Evolutionary conservation across 225 moss, liverwort and hornwort species (phyloP).

Genomic region (Thuidium tamariscinum): DNA sequence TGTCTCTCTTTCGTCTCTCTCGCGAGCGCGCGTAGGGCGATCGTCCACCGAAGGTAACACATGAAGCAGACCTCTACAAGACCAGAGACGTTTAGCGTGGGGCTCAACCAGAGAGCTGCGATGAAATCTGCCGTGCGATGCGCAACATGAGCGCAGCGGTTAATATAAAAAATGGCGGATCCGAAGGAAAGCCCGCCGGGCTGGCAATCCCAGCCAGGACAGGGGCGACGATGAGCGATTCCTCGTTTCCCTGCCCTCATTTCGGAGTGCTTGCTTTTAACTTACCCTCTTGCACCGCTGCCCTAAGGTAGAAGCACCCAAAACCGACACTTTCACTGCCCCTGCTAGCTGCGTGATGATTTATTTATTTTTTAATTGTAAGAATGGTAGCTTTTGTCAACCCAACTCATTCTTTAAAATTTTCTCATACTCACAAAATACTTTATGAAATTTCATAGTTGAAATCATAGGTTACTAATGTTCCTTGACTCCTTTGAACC

Average conservation of each 20-base stretch:
- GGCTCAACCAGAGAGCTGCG: background rate
- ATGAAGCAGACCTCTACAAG: background rate
- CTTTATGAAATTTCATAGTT: background rate
- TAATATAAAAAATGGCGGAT: background rate
- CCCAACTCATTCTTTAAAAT: background rate
- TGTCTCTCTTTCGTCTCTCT: background rate
- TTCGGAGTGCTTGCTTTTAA: background rate
- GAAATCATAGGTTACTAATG: background rate
- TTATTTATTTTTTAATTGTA: background rate
- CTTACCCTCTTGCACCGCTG: background rate
- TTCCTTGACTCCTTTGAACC: background rate
- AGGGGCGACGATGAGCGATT: background rate
- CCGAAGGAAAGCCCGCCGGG: background rate
- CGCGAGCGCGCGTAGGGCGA: background rate
- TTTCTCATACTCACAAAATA: background rate
- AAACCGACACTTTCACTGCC: background rate
- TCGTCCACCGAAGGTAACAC: background rate
- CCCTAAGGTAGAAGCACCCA: background rate
- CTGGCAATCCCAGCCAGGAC: background rate
- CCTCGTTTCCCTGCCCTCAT: background rate
- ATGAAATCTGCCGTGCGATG: background rate
- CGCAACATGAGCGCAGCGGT: background rate
- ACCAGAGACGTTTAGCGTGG: background rate
- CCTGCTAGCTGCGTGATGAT: too few species aligned
- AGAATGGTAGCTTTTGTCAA: background rate